phyloP scores from a whole-genome alignment of 169 alveolate genomes.

The Plasmodium cynomolgi region DNA sequence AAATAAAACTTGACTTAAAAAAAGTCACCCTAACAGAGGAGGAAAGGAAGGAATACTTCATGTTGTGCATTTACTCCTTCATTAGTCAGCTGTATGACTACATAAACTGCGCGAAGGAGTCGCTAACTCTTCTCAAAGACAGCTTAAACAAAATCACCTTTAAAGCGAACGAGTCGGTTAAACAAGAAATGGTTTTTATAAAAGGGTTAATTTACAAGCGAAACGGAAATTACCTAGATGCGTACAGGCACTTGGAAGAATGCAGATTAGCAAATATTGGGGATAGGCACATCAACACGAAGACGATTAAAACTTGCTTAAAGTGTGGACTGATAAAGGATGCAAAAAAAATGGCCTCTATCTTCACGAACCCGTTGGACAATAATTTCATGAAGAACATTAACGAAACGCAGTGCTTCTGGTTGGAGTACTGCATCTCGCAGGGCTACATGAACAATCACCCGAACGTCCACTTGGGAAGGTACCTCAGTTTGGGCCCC shows the following conservation, averaged over 20 bases:
- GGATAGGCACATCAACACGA: conserved; percentile 57
- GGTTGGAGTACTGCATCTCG: conserved; percentile 53
- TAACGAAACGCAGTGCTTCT: conserved; percentile 64
- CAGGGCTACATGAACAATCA: conserved; percentile 20
- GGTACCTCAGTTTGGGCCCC: not conserved
- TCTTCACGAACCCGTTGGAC: conserved; percentile 63
- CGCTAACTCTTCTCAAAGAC: conserved; percentile 29
- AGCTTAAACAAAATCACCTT: conserved; percentile 27
- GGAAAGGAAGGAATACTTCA: conserved; percentile 54
- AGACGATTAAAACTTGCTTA: conserved; percentile 45
- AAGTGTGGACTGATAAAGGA: conserved; percentile 69
- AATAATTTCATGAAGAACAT: conserved; percentile 65
- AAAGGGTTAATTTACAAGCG: conserved; percentile 74
- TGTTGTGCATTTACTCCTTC: conserved; percentile 55
- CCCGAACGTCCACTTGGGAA: conserved; percentile 40
- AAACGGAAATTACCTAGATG: conserved; percentile 59
- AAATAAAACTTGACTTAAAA: conserved; percentile 61
- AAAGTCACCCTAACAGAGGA: conserved; percentile 25
- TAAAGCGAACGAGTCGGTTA: conserved; percentile 16
- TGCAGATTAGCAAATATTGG: conserved; percentile 51
- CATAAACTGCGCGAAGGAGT: conserved; percentile 42
- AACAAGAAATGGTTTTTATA: conserved; percentile 57
- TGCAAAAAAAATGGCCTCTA: conserved; percentile 46
- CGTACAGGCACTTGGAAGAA: conserved; percentile 39
- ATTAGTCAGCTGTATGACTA: conserved; percentile 72